A percentile compares a stretch with the other conserved stretches of the same genome.
phyloP scores from a whole-genome alignment of 768 basidiomycete species.

The Boletus bicolor region DNA sequence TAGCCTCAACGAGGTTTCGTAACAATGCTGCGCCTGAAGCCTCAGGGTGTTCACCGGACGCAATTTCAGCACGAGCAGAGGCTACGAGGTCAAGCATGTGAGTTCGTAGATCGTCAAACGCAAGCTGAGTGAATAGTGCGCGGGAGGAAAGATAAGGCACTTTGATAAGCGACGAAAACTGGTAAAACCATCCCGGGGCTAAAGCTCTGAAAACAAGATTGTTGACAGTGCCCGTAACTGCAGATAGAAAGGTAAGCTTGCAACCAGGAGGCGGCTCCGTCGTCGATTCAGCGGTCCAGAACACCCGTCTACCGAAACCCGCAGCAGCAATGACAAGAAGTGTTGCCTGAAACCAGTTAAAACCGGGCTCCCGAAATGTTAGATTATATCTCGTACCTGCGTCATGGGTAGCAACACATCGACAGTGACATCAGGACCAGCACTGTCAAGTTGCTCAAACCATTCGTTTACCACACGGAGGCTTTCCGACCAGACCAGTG shows the following conservation, averaged over 20 bases:
- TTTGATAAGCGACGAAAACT: conserved; percentile 19
- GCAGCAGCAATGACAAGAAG: conserved; percentile 41
- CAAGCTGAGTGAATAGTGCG: conserved; percentile 26
- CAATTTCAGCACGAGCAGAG: conserved; percentile 36
- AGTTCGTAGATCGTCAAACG: conserved; percentile 36
- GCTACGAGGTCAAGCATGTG: conserved; percentile 44
- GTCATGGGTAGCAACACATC: conserved; percentile 11
- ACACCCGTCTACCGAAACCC: conserved; percentile 38
- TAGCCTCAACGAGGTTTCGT: conserved; percentile 46
- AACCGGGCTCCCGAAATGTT: not conserved
- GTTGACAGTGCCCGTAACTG: conserved; percentile 20
- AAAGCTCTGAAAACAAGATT: conserved; percentile 31
- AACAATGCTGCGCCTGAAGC: conserved; percentile 37
- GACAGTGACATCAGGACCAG: conserved; percentile 19
- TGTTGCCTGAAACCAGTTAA: conserved; percentile 23
- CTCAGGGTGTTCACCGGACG: conserved; percentile 23
- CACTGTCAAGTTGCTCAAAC: conserved; percentile 37
- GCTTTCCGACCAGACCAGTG: conserved; percentile 48
- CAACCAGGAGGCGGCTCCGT: conserved; percentile 28
- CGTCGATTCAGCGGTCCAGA: conserved; percentile 32
- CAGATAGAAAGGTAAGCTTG: conserved; percentile 37
- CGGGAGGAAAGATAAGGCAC: conserved; percentile 37
- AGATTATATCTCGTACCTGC: conserved; percentile 9
- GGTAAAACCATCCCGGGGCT: conserved; percentile 34
- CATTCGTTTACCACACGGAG: conserved; percentile 40